Conservation (phyloP, 2,329 filamentous ascomycete genomes). For the Epicoccum nigrum region DNA sequence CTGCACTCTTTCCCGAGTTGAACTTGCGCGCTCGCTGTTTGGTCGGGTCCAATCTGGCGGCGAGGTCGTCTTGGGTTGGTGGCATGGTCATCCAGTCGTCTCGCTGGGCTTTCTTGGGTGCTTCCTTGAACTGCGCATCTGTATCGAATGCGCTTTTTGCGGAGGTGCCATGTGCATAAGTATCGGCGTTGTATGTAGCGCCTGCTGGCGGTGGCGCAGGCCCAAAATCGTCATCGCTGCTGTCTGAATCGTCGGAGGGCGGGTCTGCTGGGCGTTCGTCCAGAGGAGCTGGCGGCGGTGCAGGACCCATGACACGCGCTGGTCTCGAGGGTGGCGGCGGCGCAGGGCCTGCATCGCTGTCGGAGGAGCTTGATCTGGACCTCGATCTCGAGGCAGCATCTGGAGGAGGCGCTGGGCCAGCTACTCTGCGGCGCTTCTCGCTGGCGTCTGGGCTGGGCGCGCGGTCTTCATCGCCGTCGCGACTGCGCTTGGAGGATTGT, state of each 20-base stretch:
- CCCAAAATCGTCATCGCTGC: constrained; percentile 54
- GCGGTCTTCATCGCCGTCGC: constrained; percentile 52
- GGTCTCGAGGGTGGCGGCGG: constrained; percentile 45
- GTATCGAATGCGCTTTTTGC: constrained; percentile 42
- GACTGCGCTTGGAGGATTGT: constrained; percentile 63
- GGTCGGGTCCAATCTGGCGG: constrained; percentile 76
- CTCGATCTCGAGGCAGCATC: constrained; percentile 18
- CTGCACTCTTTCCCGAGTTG: constrained; percentile 69
- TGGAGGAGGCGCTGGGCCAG: constrained; percentile 62
- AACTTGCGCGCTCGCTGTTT: constrained; percentile 84
- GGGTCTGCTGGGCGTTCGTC: constrained; percentile 53
- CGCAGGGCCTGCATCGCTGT: constrained; percentile 38
- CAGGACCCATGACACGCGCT: constrained; percentile 58
- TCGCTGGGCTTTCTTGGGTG: constrained; percentile 62
- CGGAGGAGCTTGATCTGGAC: constrained; percentile 34
- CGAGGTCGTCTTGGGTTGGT: constrained; percentile 56
- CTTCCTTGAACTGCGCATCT: constrained; percentile 37
- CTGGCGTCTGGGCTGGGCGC: constrained; percentile 49
- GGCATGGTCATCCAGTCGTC: constrained; percentile 70
- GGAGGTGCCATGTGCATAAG: constrained; percentile 9
- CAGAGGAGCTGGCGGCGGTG: constrained; percentile 58
- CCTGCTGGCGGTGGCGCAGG: constrained; percentile 51
- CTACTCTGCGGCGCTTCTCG: constrained; percentile 59
- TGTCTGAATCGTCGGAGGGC: constrained; percentile 43
- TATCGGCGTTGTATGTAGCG: constrained; percentile 19